Conservation (phyloP, 208 protist genomes). For the Crithidia sp. region DNA sequence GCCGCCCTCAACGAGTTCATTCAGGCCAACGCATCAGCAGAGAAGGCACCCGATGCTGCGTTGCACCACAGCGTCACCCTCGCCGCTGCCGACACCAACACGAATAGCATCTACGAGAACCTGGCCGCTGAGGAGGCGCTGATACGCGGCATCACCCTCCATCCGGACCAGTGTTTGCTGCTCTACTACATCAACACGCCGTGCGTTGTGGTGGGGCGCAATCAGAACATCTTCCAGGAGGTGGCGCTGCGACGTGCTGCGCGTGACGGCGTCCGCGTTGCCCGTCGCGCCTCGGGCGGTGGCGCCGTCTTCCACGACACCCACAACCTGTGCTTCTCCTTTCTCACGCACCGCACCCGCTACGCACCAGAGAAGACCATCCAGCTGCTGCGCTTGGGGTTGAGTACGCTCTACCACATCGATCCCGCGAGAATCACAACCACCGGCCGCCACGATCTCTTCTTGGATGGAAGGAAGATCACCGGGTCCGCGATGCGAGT, state of each 20-base stretch:
- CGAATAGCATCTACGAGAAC: slow-evolving; percentile 80
- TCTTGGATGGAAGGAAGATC: slow-evolving; percentile 85
- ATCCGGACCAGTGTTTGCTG: slow-evolving; percentile 40
- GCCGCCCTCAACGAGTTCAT: slow-evolving; percentile 6
- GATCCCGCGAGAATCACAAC: slow-evolving; percentile 56
- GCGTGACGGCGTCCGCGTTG: slow-evolving; percentile 58
- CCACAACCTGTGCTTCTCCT: slow-evolving; percentile 85
- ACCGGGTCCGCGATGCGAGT: slow-evolving; percentile 91
- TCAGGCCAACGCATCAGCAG: background rate
- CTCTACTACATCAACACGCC: slow-evolving; percentile 82
- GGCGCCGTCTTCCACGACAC: slow-evolving; percentile 87
- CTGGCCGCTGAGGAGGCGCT: slow-evolving; percentile 78
- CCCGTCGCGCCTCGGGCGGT: slow-evolving; percentile 78
- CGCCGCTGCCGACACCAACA: slow-evolving; percentile 45
- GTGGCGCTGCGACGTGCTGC: slow-evolving; percentile 49
- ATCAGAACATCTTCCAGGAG: slow-evolving; percentile 83
- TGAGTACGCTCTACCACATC: slow-evolving; percentile 49
- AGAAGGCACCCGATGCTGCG: slow-evolving; percentile 6
- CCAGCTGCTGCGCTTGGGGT: slow-evolving; percentile 60
- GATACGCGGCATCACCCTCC: slow-evolving; percentile 56
- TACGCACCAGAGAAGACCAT: slow-evolving; percentile 82
- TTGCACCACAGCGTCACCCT: slow-evolving; percentile 9
- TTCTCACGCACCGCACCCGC: slow-evolving; percentile 69
- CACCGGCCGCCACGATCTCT: slow-evolving; percentile 79
- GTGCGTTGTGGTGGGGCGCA: slow-evolving; percentile 85